A percentile compares a stretch with the other conserved stretches of the same genome.
Conservation (phyloP, 1,139 yeast genomes). For the Nakaseomyces glabratus region DNA sequence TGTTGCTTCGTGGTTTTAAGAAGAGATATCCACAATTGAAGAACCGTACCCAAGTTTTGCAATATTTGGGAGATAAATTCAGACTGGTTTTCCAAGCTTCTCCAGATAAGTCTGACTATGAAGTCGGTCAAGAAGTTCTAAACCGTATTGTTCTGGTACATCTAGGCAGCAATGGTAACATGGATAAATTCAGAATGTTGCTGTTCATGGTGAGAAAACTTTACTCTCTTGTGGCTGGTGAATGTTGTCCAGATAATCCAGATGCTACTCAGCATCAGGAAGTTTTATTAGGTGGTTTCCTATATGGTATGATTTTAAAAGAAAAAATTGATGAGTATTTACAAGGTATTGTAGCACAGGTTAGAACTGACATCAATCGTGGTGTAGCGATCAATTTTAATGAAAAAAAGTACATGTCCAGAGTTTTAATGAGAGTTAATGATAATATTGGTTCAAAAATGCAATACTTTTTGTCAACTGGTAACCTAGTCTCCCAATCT, state of each 20-base stretch:
- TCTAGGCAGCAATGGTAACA: constrained; percentile 43
- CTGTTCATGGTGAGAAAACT: constrained; percentile 92
- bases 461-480: constrained; percentile 91
- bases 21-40: constrained; percentile 53
- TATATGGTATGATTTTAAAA: constrained; percentile 92
- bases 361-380: constrained; percentile 73
- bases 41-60: constrained; percentile 79
- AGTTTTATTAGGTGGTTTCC: constrained; percentile 87
- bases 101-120: constrained; percentile 78
- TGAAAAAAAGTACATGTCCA: constrained; percentile 72
- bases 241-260: constrained; percentile 95
- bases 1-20: constrained; percentile 80
- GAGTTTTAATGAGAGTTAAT: constrained; percentile 72
- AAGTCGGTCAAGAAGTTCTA: constrained; percentile 81
- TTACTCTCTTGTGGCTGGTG: constrained; percentile 92
- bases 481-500: constrained; percentile 92
- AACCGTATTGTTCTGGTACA: constrained; percentile 84
- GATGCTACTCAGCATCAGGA: constrained; percentile 99
- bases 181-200: constrained; percentile 77
- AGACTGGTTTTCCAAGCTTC: constrained; percentile 87
- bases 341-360: constrained; percentile 60
- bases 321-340: constrained; percentile 94
- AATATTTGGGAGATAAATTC: constrained; percentile 91
- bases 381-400: constrained; percentile 75
- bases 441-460: constrained; percentile 92